Conservation (phyloP, 1,284 basidiomycete genomes). For the Sporisorium exsertum region DNA sequence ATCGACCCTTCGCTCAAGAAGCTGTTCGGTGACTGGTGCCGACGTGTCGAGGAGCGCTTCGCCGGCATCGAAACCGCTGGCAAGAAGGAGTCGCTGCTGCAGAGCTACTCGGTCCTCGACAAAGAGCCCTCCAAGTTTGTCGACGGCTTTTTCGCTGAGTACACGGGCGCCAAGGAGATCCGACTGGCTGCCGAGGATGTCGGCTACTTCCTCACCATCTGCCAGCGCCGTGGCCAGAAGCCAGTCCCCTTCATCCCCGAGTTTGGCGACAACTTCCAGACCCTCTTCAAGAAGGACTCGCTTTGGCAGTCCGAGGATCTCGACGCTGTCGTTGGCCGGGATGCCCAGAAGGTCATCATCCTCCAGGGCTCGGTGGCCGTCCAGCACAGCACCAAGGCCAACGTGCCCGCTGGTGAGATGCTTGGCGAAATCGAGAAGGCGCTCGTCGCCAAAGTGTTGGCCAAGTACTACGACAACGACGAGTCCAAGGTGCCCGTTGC, state of each 20-base stretch:
- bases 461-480: constrained; percentile 84
- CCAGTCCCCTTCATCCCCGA: constrained; percentile 99
- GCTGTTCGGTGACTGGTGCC: constrained; percentile 94
- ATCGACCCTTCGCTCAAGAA: constrained; percentile 93
- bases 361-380: constrained; percentile 95
- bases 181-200: constrained; percentile 94
- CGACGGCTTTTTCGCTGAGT: constrained; percentile 83
- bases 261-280: constrained; percentile 86
- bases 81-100: constrained; percentile 70
- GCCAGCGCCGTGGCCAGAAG: constrained; percentile 95
- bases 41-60: constrained; percentile 88
- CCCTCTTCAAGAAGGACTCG: constrained; percentile 80
- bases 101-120: constrained; percentile 86
- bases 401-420: constrained; percentile 92
- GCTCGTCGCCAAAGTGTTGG: constrained; percentile 84
- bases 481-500: constrained; percentile 80
- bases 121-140: constrained; percentile 80
- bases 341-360: constrained; percentile 93
- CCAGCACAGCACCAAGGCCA: constrained; percentile 85
- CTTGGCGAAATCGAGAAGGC: constrained; percentile 85
- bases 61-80: constrained; percentile 60
- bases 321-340: constrained; percentile 95
- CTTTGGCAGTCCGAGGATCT: constrained; percentile 98
- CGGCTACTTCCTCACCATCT: constrained; percentile 93
- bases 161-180: constrained; percentile 84